Conservation (phyloP, 306 rosid species). For the Vigna mungo region DNA sequence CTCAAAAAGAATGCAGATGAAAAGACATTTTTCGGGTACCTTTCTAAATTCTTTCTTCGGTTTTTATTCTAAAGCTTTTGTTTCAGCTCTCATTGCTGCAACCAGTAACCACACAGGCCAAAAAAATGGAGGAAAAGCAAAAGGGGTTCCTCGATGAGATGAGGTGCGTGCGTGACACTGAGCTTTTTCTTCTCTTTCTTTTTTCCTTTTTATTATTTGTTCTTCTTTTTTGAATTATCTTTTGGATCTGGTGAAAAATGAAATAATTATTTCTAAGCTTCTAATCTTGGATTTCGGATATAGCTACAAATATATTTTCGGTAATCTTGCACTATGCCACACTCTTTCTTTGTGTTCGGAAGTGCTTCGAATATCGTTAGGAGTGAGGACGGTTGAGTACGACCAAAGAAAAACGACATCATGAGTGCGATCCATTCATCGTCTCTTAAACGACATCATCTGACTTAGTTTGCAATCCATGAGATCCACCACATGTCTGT, state of each 20-base stretch:
- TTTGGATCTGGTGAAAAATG: slow-evolving; percentile 35
- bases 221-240: background rate
- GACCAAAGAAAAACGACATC: slow-evolving; percentile 48
- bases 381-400: slow-evolving; percentile 2
- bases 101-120: slow-evolving; percentile 21
- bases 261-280: slow-evolving; percentile 41
- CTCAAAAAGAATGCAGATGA: slow-evolving; percentile 63
- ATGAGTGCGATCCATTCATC: background rate
- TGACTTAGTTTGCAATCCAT: slow-evolving; percentile 1
- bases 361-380: background rate
- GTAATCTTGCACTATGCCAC: background rate
- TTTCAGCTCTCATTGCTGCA: slow-evolving; percentile 53
- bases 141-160: slow-evolving; percentile 48
- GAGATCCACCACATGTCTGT: slow-evolving; percentile 21
- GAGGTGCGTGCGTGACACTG: slow-evolving; percentile 33
- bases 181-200: background rate
- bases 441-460: slow-evolving; percentile 37
- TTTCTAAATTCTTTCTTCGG: slow-evolving; percentile 37
- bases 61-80: slow-evolving; percentile 39
- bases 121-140: slow-evolving; percentile 42
- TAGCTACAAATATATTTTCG: background rate
- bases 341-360: background rate
- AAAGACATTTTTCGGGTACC: slow-evolving; percentile 67
- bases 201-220: background rate
- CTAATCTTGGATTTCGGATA: slow-evolving; percentile 34